Evolutionary conservation across 2,329 filamentous ascomycete genomes (phyloP).

Genomic region (Trichophyton benhamiae): DNA sequence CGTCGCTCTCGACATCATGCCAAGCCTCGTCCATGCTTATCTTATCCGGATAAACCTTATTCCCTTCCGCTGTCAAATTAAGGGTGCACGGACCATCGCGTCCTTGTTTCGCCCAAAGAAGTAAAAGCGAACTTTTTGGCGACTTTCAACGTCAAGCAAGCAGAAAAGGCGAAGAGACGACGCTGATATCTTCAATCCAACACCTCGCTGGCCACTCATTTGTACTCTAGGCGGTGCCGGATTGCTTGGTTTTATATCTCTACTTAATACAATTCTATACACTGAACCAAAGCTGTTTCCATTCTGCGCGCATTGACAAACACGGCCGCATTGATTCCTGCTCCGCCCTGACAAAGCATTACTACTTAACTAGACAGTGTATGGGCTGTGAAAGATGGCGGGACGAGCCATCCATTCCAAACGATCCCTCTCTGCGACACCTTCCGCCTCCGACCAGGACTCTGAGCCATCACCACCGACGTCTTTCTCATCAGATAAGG

Average conservation of each 20-base stretch:
- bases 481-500: slow-evolving; percentile 33
- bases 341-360: not conserved
- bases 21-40: not conserved
- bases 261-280: not conserved
- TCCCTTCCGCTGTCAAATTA: not conserved
- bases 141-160: not conserved
- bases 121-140: not conserved
- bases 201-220: not conserved
- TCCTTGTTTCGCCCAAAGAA: not conserved
- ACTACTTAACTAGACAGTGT: not conserved
- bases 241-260: not conserved
- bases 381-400: not conserved
- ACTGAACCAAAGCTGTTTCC: not conserved
- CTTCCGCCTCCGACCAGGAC: slow-evolving; percentile 6
- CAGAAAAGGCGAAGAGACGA: not conserved
- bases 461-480: slow-evolving; percentile 21
- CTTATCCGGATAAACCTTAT: not conserved
- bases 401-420: not conserved
- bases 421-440: slow-evolving; percentile 4
- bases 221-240: not conserved
- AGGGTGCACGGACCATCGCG: not conserved
- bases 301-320: not conserved
- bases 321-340: not conserved
- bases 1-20: not conserved
- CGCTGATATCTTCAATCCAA: too few relatives aligned